Conservation (phyloP, 495 filamentous ascomycete genomes). For the Chaetomium fimeti region DNA sequence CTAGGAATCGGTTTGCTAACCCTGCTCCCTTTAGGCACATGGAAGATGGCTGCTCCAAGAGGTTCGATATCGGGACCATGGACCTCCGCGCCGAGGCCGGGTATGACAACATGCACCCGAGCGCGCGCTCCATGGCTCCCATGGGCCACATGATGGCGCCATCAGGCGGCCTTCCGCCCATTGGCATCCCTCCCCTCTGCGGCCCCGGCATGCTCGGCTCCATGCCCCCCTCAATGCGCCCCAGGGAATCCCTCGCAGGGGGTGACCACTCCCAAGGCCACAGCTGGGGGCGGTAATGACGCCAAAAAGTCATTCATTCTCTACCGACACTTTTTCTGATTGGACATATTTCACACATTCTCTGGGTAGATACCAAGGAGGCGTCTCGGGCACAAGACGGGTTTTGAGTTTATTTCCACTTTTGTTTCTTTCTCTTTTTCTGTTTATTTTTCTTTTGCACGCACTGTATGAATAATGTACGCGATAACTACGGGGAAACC, state of each 20-base stretch:
- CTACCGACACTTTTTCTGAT: conserved; percentile 11
- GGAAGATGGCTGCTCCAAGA: conserved; percentile 75
- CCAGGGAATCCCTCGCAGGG: conserved; percentile 20
- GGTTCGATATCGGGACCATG: conserved; percentile 58
- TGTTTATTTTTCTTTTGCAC: neutral
- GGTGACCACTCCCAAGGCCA: conserved; percentile 28
- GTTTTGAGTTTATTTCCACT: neutral
- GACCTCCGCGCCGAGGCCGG: conserved; percentile 44
- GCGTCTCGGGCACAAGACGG: conserved; percentile 12
- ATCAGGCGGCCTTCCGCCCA: conserved; percentile 41
- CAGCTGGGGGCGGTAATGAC: conserved; percentile 34
- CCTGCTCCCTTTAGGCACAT: conserved; percentile 56
- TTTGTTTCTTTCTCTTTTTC: conserved; percentile 2
- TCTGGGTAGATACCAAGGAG: conserved; percentile 26
- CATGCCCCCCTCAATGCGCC: conserved; percentile 41
- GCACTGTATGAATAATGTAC: conserved; percentile 20
- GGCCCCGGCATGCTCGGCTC: conserved; percentile 38
- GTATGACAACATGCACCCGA: conserved; percentile 35
- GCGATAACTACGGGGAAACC: neutral
- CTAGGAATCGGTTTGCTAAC: conserved; percentile 8
- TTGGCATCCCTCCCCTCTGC: conserved; percentile 44
- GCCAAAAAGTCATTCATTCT: neutral
- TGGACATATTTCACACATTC: conserved; percentile 16
- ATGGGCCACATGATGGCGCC: conserved; percentile 31
- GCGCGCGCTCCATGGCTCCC: conserved; percentile 27